These are phyloP conservation scores for Stropharia rugosoannulata DNA, from an alignment of 768 basidiomycete species.

Conservation along the genomic window DNA sequence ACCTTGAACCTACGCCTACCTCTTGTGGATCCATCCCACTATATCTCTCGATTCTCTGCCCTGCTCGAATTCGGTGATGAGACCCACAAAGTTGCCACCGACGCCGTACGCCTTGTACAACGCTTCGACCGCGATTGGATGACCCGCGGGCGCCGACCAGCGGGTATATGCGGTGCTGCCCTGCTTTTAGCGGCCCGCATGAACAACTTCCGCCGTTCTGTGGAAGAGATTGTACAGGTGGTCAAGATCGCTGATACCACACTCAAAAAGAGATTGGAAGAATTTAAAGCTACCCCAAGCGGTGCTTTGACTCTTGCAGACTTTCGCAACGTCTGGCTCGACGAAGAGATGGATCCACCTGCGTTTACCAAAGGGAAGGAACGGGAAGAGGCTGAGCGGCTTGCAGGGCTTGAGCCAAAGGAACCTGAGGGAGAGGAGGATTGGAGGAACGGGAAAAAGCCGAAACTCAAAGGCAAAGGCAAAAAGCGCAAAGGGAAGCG, in stretches of 20 bases:
- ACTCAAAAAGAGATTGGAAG: conserved; percentile 87
- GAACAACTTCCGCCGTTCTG: conserved; percentile 93
- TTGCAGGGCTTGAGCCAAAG: conserved; percentile 32
- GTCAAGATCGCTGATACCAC: conserved; percentile 99
- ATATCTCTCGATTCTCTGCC: conserved; percentile 92
- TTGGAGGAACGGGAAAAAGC: conserved; percentile 32
- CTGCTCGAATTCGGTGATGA: conserved; percentile 96
- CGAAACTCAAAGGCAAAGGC: conserved; percentile 34
- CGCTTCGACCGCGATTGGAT: conserved; percentile 98
- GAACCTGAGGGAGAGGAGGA: conserved; percentile 31
- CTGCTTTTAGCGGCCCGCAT: conserved; percentile 94
- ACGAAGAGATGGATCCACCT: conserved; percentile 90
- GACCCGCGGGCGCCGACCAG: conserved; percentile 90
- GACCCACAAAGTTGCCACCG: conserved; percentile 86
- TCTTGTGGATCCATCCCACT: conserved; percentile 93
- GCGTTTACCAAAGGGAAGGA: conserved; percentile 81
- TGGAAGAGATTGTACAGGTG: conserved; percentile 97
- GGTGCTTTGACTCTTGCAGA: conserved; percentile 85
- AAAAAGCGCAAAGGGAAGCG: conserved; percentile 33
- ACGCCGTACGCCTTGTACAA: conserved; percentile 90
- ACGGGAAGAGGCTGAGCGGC: conserved; percentile 57
- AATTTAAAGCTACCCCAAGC: conserved; percentile 90
- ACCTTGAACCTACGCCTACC: conserved; percentile 83
- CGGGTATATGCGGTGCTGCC: conserved; percentile 96
- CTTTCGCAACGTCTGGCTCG: conserved; percentile 87